Conservation (phyloP, 1,139 yeast genomes). For the Zygoascus sp. region DNA sequence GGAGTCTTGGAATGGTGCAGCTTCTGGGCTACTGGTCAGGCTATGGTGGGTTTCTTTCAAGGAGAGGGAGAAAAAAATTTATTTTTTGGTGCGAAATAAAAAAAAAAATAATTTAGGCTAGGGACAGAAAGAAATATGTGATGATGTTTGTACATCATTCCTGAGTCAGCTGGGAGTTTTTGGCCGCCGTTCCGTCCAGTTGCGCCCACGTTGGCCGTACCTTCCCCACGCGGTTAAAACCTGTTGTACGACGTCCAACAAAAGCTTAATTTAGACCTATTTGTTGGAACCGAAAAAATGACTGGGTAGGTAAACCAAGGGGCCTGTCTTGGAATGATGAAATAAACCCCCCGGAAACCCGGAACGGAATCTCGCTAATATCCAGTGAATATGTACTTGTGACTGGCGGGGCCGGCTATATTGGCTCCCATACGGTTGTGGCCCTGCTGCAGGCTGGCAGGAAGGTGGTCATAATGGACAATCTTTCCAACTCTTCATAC, state of each 20-base stretch:
- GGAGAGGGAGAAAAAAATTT: conserved; percentile 6
- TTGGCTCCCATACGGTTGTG: conserved; percentile 76
- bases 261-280: no score
- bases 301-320: no score
- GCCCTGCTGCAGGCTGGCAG: conserved; percentile 62
- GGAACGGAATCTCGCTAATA: no score
- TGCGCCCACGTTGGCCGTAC: neutral
- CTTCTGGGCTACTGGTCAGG: no score
- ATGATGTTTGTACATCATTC: neutral
- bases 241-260: no score
- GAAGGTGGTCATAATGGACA: conserved; percentile 68
- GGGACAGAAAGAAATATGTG: no score
- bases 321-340: no score
- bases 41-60: neutral
- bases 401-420: conserved; percentile 86
- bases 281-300: neutral
- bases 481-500: conserved; percentile 60
- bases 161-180: neutral
- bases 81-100: neutral
- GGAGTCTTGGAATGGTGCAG: conserved; percentile 9
- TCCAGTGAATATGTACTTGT: conserved; percentile 47
- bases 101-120: conserved; percentile 6
- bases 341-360: no score
- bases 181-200: neutral
- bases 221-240: neutral